Evolutionary conservation across 176 grass and related monocot species (phyloP), one percentile per base, ranked within the genome.

Genomic region (Chrysopogon serrulatus): DNA sequence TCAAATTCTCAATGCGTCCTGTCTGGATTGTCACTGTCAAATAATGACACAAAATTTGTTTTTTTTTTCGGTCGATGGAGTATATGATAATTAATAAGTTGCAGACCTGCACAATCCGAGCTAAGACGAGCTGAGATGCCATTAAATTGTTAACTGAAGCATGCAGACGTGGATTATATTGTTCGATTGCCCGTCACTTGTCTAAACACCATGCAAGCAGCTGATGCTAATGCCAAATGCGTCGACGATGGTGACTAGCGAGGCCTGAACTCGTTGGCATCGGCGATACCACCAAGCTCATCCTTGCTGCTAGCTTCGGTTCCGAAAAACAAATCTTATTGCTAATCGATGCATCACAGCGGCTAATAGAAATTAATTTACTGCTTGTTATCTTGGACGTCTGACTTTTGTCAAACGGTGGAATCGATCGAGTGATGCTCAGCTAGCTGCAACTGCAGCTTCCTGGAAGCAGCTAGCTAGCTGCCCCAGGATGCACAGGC

Each of bases 401-500:
- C 18, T 65, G 59, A 40, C 33, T 47, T 44, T 81, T 81, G 49
- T 80, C 82, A 67, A 35, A 47, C 80, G 31, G 12, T 37, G 10
- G 33, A 43, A 57, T 78, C 56, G 77, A 78, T 66, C 7, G 36
- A 59, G 21, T 10, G 53, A 23, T 57, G 15, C 21, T 57, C 21
- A 24, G 54, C 49, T n/a, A 79, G 42, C 71, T 44, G 49, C 67
- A 21, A 8, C 64, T n/a, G 88, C 13, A 87, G 74, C 80, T 79
- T 12, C 84, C 89, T 5, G 61, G 84, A 84, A 87, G 76, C 7
- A 87, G 23, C 53, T 56, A 56, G 53, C 53, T 35, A 11, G n/a
- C 54, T 59, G 10, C 56, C 56, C 27, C 7, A 21, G 31, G 47
- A 15, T 34, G 37, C 23, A n/a, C 5, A 68, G n/a, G 33, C 34